These are phyloP conservation scores for Pichia pseudocactophila DNA, from an alignment of 805 yeast species.

Conservation along the genomic window DNA sequence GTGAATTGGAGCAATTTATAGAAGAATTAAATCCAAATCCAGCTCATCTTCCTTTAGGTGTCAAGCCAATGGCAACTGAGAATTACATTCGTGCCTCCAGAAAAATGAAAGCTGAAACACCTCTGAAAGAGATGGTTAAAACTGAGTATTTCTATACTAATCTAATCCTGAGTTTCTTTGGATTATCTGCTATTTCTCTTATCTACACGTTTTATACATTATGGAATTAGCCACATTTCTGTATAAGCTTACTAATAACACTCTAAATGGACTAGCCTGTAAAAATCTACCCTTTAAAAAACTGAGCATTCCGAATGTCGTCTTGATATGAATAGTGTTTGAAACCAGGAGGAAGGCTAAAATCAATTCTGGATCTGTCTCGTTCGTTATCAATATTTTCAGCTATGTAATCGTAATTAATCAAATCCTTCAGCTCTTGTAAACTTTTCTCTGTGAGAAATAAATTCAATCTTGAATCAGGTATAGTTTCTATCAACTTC, in stretches of 20 bases:
- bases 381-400: constrained; percentile 9
- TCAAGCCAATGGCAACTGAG: constrained; percentile 37
- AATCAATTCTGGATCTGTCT: constrained; percentile 11
- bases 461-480: constrained; percentile 11
- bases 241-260: not conserved
- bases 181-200: constrained; percentile 16
- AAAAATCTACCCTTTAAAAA: not conserved
- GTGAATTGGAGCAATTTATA: constrained; percentile 80
- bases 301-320: constrained; percentile 12
- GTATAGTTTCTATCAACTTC: constrained; percentile 6
- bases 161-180: constrained; percentile 13
- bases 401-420: constrained; percentile 12
- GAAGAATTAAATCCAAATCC: constrained; percentile 61
- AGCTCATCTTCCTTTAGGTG: constrained; percentile 47
- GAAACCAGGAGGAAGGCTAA: constrained; percentile 9
- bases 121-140: constrained; percentile 12
- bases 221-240: not conserved
- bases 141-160: constrained; percentile 15
- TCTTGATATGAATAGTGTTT: constrained; percentile 9
- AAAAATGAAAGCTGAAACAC: constrained; percentile 31
- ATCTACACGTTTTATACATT: constrained; percentile 7
- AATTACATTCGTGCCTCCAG: constrained; percentile 39
- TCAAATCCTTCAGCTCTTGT: constrained; percentile 2
- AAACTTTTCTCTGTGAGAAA: constrained; percentile 7
- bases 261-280: too few species aligned